Conservation (phyloP, 2,329 filamentous ascomycete species). For the Neonectria hederae region DNA sequence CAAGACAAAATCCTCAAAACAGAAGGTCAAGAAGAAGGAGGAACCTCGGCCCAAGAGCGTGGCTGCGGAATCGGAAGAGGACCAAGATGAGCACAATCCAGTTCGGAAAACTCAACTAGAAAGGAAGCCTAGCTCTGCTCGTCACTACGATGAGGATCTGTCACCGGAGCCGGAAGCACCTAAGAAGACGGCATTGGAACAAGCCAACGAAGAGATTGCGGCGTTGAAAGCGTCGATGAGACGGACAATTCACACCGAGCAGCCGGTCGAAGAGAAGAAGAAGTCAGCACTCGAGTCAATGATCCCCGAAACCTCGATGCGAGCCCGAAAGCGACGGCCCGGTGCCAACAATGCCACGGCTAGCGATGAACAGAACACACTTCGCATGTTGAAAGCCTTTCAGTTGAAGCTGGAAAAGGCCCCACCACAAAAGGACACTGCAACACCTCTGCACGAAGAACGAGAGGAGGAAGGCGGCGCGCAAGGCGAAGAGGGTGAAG, state of each 20-base stretch:
- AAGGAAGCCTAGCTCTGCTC: constrained; percentile 27
- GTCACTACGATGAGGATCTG: constrained; percentile 26
- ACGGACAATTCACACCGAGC: constrained; percentile 63
- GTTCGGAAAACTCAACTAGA: constrained; percentile 20
- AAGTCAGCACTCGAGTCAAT: constrained; percentile 77
- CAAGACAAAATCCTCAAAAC: constrained; percentile 40
- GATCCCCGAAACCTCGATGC: constrained; percentile 76
- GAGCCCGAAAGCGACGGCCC: constrained; percentile 74
- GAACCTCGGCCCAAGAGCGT: constrained; percentile 31
- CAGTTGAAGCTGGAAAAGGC: constrained; percentile 75
- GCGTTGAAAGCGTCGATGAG: constrained; percentile 85
- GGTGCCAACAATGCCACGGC: constrained; percentile 62
- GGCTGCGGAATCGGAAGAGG: constrained; percentile 27
- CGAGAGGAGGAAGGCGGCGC: constrained; percentile 39
- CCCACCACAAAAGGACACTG: constrained; percentile 51
- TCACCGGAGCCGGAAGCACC: constrained; percentile 43
- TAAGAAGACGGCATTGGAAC: constrained; percentile 67
- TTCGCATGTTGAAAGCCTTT: constrained; percentile 82
- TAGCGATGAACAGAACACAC: constrained; percentile 68
- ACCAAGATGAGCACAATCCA: constrained; percentile 21
- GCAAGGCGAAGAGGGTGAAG: constrained; percentile 68
- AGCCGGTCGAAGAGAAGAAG: constrained; percentile 63
- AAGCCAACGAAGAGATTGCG: constrained; percentile 82
- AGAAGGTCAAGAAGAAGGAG: constrained; percentile 44
- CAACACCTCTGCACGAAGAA: constrained; percentile 24